Evolutionary conservation across 352 stramenopile genomes (phyloP).

Genomic region (Elongisporangium senticosum): DNA sequence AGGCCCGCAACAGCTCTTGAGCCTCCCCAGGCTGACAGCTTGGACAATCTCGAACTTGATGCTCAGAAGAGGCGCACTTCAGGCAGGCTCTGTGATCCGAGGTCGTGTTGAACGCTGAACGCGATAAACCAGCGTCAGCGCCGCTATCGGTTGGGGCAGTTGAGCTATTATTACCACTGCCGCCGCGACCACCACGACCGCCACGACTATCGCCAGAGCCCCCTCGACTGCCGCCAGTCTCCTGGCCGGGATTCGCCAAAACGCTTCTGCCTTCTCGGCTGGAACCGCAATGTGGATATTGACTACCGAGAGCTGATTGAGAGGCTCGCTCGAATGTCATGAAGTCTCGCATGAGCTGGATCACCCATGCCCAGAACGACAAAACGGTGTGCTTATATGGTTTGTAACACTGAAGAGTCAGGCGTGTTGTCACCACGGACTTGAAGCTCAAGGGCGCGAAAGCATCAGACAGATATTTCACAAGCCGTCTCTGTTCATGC

Average conservation of each 20-base stretch:
- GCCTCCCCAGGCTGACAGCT: not conserved
- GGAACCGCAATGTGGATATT: too few relatives aligned
- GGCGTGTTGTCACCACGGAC: not conserved
- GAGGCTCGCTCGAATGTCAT: constrained; percentile 3
- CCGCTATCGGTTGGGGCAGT: too few relatives aligned
- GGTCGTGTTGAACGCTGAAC: not conserved
- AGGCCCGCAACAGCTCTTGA: not conserved
- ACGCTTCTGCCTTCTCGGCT: too few relatives aligned
- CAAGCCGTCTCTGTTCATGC: not conserved
- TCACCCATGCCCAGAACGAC: constrained; percentile 1
- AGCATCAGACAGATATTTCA: not conserved
- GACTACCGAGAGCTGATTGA: too few relatives aligned
- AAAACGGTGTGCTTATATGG: not conserved
- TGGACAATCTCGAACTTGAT: constrained; percentile 2
- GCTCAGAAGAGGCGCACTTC: constrained; percentile 1
- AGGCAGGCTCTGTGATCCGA: not conserved
- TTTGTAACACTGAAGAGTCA: not conserved
- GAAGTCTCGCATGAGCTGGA: not conserved
- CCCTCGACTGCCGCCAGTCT: not conserved
- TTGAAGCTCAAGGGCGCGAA: not conserved
- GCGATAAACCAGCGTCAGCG: not conserved
- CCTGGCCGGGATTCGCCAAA: not conserved
- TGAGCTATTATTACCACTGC: too few relatives aligned
- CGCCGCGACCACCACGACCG: not conserved
- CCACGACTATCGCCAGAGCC: not conserved